These are phyloP conservation scores for Colletotrichum sublineola DNA, from an alignment of 2,329 filamentous ascomycete species.

Conservation along the genomic window DNA sequence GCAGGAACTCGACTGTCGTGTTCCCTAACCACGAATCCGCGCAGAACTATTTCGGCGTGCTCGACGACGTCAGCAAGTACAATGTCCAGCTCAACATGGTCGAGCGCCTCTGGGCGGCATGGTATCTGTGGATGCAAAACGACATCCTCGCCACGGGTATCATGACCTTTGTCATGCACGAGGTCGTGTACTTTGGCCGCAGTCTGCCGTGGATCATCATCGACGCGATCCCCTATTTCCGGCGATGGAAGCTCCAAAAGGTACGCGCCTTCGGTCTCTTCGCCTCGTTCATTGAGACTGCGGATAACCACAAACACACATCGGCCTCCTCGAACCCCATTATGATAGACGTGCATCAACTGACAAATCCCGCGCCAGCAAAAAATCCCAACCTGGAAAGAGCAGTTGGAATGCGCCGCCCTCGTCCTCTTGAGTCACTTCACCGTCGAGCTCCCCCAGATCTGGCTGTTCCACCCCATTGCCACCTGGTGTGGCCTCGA, in stretches of 20 bases:
- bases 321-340: neutral
- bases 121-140: constrained; percentile 99
- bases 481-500: constrained; percentile 92
- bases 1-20: constrained; percentile 65
- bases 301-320: no score
- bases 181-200: constrained; percentile 93
- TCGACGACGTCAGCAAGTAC: constrained; percentile 75
- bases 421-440: constrained; percentile 96
- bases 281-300: neutral
- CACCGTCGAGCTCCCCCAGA: constrained; percentile 97
- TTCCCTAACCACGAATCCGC: constrained; percentile 60
- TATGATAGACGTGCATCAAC: neutral
- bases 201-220: constrained; percentile 93
- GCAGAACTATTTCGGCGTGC: constrained; percentile 67
- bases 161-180: constrained; percentile 97
- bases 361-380: constrained; percentile 50
- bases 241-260: constrained; percentile 93
- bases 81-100: constrained; percentile 88
- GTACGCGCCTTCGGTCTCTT: constrained; percentile 61
- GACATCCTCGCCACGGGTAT: constrained; percentile 96
- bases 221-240: constrained; percentile 89
- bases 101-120: constrained; percentile 93
- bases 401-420: constrained; percentile 94
- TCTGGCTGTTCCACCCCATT: constrained; percentile 99
- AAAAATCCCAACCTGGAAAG: constrained; percentile 90